These are phyloP conservation scores for Xylariaceae sp. DNA, from an alignment of 2,329 filamentous ascomycete species.

Conservation along the genomic window DNA sequence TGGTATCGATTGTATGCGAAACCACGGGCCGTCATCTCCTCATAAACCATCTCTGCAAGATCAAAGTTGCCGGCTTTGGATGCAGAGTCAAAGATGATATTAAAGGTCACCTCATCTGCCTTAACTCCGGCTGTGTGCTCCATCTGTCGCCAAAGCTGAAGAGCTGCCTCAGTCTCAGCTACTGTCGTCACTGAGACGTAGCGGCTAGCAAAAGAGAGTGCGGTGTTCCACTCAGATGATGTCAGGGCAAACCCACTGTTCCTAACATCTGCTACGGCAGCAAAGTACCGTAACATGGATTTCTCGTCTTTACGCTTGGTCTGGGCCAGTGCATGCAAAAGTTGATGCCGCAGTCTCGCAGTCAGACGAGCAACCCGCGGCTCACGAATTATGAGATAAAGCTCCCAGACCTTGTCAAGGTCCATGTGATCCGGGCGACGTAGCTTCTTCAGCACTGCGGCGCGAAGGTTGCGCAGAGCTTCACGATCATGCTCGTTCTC, in stretches of 20 bases:
- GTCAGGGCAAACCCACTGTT: slow-evolving; percentile 65
- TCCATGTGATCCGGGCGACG: slow-evolving; percentile 36
- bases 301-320: slow-evolving; percentile 51
- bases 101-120: slow-evolving; percentile 80
- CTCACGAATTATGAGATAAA: slow-evolving; percentile 48
- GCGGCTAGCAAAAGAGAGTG: slow-evolving; percentile 72
- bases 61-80: slow-evolving; percentile 79
- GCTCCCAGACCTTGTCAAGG: slow-evolving; percentile 42
- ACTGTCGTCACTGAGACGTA: slow-evolving; percentile 58
- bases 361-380: slow-evolving; percentile 48
- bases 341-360: slow-evolving; percentile 50
- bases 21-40: slow-evolving; percentile 71
- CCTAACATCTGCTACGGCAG: slow-evolving; percentile 79
- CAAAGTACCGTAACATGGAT: slow-evolving; percentile 78
- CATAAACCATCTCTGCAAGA: slow-evolving; percentile 78
- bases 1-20: slow-evolving; percentile 73
- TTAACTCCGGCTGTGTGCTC: slow-evolving; percentile 63
- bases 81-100: slow-evolving; percentile 85
- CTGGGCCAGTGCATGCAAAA: slow-evolving; percentile 66
- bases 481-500: slow-evolving; percentile 31
- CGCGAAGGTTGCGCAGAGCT: slow-evolving; percentile 35
- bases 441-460: slow-evolving; percentile 36
- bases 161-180: slow-evolving; percentile 60
- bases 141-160: slow-evolving; percentile 87
- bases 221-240: slow-evolving; percentile 74